Conservation (phyloP, 2,329 filamentous ascomycete genomes). For the Fusarium sambucinum region DNA sequence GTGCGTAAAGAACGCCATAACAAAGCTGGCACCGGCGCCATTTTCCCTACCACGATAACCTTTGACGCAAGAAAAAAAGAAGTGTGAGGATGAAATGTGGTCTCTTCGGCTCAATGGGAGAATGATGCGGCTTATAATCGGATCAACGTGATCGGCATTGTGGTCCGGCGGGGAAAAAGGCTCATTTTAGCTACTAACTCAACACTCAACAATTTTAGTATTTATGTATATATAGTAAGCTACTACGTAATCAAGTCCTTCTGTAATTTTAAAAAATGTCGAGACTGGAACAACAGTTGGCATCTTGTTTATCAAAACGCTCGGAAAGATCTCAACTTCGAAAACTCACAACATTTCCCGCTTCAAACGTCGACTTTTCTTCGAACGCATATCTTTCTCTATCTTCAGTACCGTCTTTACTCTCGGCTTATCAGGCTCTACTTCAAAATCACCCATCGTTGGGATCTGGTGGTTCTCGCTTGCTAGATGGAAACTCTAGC, state of each 20-base stretch:
- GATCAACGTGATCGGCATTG: conserved; percentile 4
- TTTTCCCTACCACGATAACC: conserved; percentile 43
- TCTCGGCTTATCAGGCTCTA: conserved; percentile 71
- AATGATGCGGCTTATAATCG: conserved; percentile 23
- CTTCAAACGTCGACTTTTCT: conserved; percentile 79
- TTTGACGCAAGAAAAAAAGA: not conserved
- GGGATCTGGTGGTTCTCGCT: conserved; percentile 66
- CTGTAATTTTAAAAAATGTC: conserved; percentile 3
- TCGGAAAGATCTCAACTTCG: conserved; percentile 56
- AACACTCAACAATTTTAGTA: conserved; percentile 2
- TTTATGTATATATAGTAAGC: not conserved
- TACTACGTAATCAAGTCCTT: not conserved
- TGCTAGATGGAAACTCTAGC: conserved; percentile 64
- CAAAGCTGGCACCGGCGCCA: conserved; percentile 67
- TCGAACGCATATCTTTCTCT: conserved; percentile 87
- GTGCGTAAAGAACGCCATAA: conserved; percentile 77
- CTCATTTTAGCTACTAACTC: conserved; percentile 2
- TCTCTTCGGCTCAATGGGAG: not conserved
- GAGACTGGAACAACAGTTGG: conserved; percentile 49
- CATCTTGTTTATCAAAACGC: conserved; percentile 48
- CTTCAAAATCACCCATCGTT: conserved; percentile 50
- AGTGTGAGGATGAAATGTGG: not conserved
- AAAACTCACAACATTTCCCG: conserved; percentile 68
- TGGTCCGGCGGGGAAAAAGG: not conserved
- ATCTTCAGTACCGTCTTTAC: conserved; percentile 62